Evolutionary conservation across 495 filamentous ascomycete species (phyloP).

Genomic region (Aspergillus ostianus): DNA sequence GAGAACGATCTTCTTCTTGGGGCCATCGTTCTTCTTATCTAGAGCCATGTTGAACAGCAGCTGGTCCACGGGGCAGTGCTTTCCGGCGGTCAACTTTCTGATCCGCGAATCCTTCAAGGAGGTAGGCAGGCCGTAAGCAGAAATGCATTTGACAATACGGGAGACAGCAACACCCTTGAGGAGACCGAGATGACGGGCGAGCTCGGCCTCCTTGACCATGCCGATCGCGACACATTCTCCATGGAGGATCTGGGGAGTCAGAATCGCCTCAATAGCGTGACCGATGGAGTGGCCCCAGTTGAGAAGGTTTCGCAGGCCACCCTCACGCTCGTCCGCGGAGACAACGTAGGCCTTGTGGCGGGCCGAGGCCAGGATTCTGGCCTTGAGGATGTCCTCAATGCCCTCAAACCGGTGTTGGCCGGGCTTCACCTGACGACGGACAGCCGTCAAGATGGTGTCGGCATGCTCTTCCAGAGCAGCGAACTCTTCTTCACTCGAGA

Average conservation of each 20-base stretch:
- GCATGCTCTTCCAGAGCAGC: constrained; percentile 80
- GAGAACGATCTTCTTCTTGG: constrained; percentile 95
- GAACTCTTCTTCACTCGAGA: constrained; percentile 90
- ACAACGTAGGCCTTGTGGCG: constrained; percentile 92
- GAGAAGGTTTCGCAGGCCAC: constrained; percentile 87
- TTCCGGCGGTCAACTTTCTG: constrained; percentile 78
- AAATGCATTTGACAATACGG: constrained; percentile 84
- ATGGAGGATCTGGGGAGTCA: constrained; percentile 93
- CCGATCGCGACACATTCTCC: constrained; percentile 95
- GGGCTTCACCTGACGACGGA: constrained; percentile 55
- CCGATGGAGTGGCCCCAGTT: constrained; percentile 99
- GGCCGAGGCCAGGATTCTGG: constrained; percentile 83
- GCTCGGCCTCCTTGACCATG: constrained; percentile 96
- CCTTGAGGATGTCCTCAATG: constrained; percentile 76
- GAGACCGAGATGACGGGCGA: constrained; percentile 87
- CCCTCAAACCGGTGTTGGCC: constrained; percentile 59
- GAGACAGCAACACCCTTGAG: constrained; percentile 84
- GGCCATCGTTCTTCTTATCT: constrained; percentile 97
- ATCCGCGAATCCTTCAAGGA: constrained; percentile 83
- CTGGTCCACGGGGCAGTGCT: constrained; percentile 86
- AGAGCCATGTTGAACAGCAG: constrained; percentile 90
- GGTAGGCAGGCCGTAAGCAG: constrained; percentile 89
- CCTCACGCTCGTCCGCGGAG: constrained; percentile 89
- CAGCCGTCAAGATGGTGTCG: constrained; percentile 66
- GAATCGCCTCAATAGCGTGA: constrained; percentile 92